Percentiles rank a stretch among this genome's conserved stretches.
phyloP scores from a whole-genome alignment of 768 basidiomycete genomes.

The Mycena rebaudengoi region DNA sequence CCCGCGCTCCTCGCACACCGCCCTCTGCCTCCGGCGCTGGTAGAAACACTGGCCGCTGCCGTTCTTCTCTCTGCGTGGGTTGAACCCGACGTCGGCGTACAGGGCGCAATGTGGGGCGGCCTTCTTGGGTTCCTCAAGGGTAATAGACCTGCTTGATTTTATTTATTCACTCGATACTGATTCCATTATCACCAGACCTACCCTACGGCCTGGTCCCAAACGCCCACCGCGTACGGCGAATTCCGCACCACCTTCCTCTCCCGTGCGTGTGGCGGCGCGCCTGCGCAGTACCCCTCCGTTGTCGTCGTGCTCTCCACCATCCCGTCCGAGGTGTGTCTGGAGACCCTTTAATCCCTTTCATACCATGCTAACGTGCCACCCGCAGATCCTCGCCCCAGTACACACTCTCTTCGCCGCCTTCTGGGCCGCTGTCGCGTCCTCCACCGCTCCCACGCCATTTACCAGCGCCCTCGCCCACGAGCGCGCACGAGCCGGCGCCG shows the following conservation, averaged over 20 bases:
- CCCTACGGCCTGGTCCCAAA: constrained; percentile 9
- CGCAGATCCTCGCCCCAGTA: constrained; percentile 33
- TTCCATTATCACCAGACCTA: background rate
- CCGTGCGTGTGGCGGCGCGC: constrained; percentile 81
- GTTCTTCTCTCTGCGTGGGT: constrained; percentile 73
- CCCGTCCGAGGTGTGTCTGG: constrained; percentile 47
- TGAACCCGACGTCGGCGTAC: constrained; percentile 77
- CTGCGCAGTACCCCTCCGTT: constrained; percentile 84
- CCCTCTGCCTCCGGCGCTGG: constrained; percentile 32
- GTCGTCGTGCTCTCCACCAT: constrained; percentile 86
- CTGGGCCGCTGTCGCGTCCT: constrained; percentile 76
- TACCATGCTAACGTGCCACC: background rate
- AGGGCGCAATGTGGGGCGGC: constrained; percentile 73
- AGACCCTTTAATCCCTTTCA: background rate
- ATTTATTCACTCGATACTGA: constrained; percentile 59
- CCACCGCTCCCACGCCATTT: constrained; percentile 10
- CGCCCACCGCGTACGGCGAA: constrained; percentile 65
- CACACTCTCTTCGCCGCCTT: constrained; percentile 65
- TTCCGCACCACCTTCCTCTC: constrained; percentile 80
- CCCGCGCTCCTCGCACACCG: constrained; percentile 18
- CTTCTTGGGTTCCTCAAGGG: constrained; percentile 78
- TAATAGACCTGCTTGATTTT: constrained; percentile 38
- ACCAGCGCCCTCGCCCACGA: constrained; percentile 23
- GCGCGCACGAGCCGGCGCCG: constrained; percentile 23
- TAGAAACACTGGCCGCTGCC: constrained; percentile 62